Percentiles rank a stretch among this genome's conserved stretches.
Conservation (phyloP, 2,329 filamentous ascomycete species). For the Colletotrichum tropicicola region DNA sequence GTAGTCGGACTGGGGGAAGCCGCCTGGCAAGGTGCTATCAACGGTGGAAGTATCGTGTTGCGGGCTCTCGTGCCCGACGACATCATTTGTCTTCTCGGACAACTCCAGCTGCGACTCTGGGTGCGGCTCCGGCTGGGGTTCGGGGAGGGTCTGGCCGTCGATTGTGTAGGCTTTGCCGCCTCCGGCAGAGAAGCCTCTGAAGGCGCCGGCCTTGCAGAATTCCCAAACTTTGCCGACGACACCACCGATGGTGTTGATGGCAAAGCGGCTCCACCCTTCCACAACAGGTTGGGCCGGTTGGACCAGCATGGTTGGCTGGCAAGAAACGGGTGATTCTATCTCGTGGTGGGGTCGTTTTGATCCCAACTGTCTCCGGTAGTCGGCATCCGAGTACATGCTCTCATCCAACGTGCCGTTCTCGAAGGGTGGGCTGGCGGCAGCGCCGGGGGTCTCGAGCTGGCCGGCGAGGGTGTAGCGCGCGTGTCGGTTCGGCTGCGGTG, state of each 20-base stretch:
- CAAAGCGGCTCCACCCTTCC: slow-evolving; percentile 64
- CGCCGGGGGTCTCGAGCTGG: slow-evolving; percentile 59
- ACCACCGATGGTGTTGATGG: slow-evolving; percentile 70
- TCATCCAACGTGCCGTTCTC: slow-evolving; percentile 54
- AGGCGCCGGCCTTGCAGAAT: slow-evolving; percentile 79
- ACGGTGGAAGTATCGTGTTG: background rate
- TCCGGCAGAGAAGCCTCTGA: slow-evolving; percentile 87
- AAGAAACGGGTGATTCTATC: slow-evolving; percentile 42
- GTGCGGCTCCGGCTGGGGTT: background rate
- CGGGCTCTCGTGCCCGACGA: no score
- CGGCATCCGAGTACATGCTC: slow-evolving; percentile 65
- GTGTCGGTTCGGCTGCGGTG: slow-evolving; percentile 18
- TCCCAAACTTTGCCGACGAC: slow-evolving; percentile 84
- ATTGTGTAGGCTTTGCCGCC: slow-evolving; percentile 78
- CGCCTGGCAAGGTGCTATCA: slow-evolving; percentile 30
- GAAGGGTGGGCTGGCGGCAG: slow-evolving; percentile 36
- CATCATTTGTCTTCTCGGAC: no score
- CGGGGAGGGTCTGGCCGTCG: slow-evolving; percentile 18
- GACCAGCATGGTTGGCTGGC: slow-evolving; percentile 43
- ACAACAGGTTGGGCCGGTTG: slow-evolving; percentile 39
- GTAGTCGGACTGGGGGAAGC: slow-evolving; percentile 40
- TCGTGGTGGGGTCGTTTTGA: slow-evolving; percentile 52
- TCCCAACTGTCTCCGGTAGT: slow-evolving; percentile 63
- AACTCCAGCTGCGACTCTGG: background rate
- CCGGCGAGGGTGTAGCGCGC: slow-evolving; percentile 60